Base-by-base conservation (phyloP, 164 flowering plant genomes). In the Vitis cinerea region DNA sequence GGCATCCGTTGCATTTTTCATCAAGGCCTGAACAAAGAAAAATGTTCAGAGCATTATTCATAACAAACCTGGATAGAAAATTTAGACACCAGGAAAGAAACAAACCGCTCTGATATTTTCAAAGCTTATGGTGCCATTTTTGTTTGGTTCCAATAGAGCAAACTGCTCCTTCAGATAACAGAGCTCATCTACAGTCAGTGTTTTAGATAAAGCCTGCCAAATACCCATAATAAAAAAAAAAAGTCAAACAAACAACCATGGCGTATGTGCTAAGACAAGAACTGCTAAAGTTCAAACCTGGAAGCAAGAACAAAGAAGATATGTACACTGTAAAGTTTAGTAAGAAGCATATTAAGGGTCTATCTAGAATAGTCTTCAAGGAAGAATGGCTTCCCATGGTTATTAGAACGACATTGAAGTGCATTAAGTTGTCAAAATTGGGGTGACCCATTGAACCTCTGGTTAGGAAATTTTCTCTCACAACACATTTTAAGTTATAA, bases 191-290 rank as follows among this genome's bases (percentile, higher is more conserved):
- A 71, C 80, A 7, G 88, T 83, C 80, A 88, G 79, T 12, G 93
- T 88, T 71, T 88, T 88, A 3, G 93, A 87, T n/a, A 88, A 54
- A 68, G 87, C 86, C 89, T 87, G 84, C 71, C 49, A 80, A 55
- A 50, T 15, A 12, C 37, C 29, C 29, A 64, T 0, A 27, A 50
- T 17, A 29, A 67, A 50, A 7, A 30, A 30, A 47, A 51, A 57
- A 63, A 37, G 27, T 47, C 14, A n/a, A 53, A 65, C 47, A 13
- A 65, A n/a, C 14, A 12, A 64, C 50, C 55, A 64, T 29, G 51
- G 48, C 11, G 2, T 19, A 48, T 13, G 31, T 29, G 23, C 55
- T 27, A 54, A 57, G 27, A 31, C 16, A 66, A 27, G 49, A 65
- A 50, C 58, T 19, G 56, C 15, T 15, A 66, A 66, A 16, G 12